Base-by-base conservation (phyloP, 1,284 basidiomycete species). In the Ganoderma lucidum region DNA sequence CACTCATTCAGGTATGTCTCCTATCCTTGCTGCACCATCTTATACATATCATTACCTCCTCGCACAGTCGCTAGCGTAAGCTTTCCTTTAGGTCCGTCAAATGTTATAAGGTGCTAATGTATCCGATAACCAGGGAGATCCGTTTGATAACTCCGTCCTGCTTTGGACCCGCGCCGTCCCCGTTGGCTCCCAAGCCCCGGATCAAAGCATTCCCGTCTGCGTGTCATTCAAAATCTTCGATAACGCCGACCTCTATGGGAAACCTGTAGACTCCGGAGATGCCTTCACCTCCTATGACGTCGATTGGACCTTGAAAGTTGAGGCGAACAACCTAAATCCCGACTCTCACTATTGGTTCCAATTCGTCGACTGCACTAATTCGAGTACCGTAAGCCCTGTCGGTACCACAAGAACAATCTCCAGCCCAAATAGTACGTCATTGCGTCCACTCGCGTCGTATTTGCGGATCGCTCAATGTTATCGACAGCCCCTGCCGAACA, bases 281-380 rank as follows among this genome's bases (percentile, higher is more conserved):
- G 88, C 85, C 0, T 88, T 87, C 78, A 89, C 88, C 3, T 87
- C 84, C 65, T 87, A 86, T 70, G 90, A 91, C 72, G 88, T 92
- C 53, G 89, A 90, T 77, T 92, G 83, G 74, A 89, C 88, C 2
- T 81, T 89, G 75, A 92, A 92, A 78, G 87, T 91, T 28, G 89
- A 91, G 73, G 88, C 88, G 0, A 84, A 81, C 1, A 81, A 82
- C 23, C 78, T 91, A 35, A 75, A 81, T 60, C 82, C 89, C 0
- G 88, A 90, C 70, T 88, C 86, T 1, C 80, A 83, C 64, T 91
- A 90, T 74, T 90, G 84, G 79, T 91, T 84, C 78, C 84, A 86
- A 60, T 92, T 91, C 73, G 81, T 85, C 6, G 86, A 89, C 70
- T 90, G 89, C 74, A 85, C 86, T 2, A 84, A 87, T 64, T 78